Conservation (phyloP, 345 rosid genomes). For the Zanthoxylum bungeanum region DNA sequence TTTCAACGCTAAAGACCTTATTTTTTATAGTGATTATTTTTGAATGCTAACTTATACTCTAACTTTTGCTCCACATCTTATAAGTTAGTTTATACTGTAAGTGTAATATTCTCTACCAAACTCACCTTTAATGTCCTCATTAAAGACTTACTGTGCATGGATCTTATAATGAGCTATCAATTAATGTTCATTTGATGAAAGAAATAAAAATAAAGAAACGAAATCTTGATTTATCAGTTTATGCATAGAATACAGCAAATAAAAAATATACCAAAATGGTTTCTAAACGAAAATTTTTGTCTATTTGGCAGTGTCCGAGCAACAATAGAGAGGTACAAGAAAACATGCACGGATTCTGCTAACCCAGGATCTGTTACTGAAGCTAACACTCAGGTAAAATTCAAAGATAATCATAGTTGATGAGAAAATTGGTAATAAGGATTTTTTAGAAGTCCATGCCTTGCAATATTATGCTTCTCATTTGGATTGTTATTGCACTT, state of each 20-base stretch:
- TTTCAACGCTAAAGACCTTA: too few species aligned
- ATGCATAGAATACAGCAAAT: not conserved
- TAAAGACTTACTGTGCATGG: too few species aligned
- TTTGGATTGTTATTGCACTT: not conserved
- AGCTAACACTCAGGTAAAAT: constrained; percentile 76
- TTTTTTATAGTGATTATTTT: too few species aligned
- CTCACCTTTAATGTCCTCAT: too few species aligned
- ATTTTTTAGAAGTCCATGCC: not conserved
- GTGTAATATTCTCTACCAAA: too few species aligned
- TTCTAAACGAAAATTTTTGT: not conserved
- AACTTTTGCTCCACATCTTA: too few species aligned
- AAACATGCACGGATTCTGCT: constrained; percentile 58
- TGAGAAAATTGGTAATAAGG: not conserved
- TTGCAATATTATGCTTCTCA: not conserved
- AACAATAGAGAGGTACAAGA: constrained; percentile 91
- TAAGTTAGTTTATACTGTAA: too few species aligned
- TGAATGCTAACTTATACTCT: too few species aligned
- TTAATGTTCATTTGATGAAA: not conserved
- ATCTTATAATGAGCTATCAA: not conserved
- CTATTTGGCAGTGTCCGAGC: constrained; percentile 58
- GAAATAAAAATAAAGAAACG: not conserved
- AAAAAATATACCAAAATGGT: too few species aligned
- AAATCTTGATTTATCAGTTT: not conserved
- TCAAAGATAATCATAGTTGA: not conserved
- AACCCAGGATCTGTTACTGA: constrained; percentile 65